Conservation (phyloP, 768 basidiomycete genomes). For the Rhizopogon vulgaris region DNA sequence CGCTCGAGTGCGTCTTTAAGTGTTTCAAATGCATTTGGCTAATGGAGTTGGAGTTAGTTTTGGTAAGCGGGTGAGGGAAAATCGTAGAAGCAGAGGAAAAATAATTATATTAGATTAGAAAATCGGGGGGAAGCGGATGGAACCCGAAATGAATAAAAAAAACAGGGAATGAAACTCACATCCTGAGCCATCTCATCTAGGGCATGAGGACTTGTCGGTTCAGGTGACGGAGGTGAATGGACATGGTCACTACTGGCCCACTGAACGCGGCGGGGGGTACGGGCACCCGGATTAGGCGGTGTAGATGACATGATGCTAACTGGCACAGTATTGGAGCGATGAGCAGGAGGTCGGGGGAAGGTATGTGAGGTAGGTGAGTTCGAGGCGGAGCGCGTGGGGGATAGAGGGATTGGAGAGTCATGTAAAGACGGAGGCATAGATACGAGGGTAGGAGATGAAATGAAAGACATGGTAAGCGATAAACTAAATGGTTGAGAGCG, state of each 20-base stretch:
- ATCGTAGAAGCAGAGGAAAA: slow-evolving; percentile 3
- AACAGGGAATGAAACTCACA: slow-evolving; percentile 28
- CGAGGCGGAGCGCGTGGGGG: too few species aligned
- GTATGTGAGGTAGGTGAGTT: not conserved
- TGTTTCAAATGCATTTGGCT: slow-evolving; percentile 45
- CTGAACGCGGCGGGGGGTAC: slow-evolving; percentile 48
- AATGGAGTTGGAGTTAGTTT: not conserved
- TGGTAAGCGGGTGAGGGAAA: not conserved
- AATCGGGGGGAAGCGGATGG: not conserved
- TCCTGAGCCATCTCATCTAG: slow-evolving; percentile 51
- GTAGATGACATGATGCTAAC: slow-evolving; percentile 14
- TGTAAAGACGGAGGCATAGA: not conserved
- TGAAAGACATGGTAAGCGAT: too few species aligned
- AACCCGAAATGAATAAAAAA: not conserved
- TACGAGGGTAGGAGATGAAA: too few species aligned
- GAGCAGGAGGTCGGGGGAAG: not conserved
- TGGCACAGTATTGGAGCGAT: slow-evolving; percentile 7
- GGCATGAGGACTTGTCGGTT: slow-evolving; percentile 22
- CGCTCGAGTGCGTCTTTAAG: slow-evolving; percentile 47
- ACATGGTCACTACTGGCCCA: slow-evolving; percentile 34
- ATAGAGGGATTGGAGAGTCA: not conserved
- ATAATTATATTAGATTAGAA: not conserved
- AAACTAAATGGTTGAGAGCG: too few species aligned
- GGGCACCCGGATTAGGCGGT: slow-evolving; percentile 23
- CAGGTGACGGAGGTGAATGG: not conserved